Percentiles rank a stretch among this genome's conserved stretches.
These are phyloP conservation scores for Zymoseptoria brevis DNA, from an alignment of 2,329 filamentous ascomycete species.

Conservation along the genomic window DNA sequence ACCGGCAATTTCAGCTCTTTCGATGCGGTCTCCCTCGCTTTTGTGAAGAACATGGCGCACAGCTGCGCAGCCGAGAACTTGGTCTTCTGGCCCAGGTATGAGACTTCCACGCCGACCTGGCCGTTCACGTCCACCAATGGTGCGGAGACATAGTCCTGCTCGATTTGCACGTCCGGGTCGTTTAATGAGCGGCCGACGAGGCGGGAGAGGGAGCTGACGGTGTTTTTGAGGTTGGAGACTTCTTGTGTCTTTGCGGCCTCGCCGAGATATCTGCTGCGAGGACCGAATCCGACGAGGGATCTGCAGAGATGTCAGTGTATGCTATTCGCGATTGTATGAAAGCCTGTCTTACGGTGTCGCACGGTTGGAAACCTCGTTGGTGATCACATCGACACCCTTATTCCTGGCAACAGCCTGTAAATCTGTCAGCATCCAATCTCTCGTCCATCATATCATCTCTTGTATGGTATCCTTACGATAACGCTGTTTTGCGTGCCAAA, in stretches of 20 bases:
- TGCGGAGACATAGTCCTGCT: slow-evolving; percentile 85
- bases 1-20: slow-evolving; percentile 85
- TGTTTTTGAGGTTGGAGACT: slow-evolving; percentile 99
- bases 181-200: slow-evolving; percentile 77
- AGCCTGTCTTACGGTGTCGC: slow-evolving; percentile 76
- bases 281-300: slow-evolving; percentile 88
- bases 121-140: slow-evolving; percentile 83
- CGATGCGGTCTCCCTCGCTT: slow-evolving; percentile 81
- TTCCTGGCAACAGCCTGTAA: slow-evolving; percentile 77
- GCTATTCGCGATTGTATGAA: slow-evolving; percentile 3
- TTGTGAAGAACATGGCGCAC: slow-evolving; percentile 89
- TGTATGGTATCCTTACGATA: slow-evolving; percentile 41
- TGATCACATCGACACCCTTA: slow-evolving; percentile 97
- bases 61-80: slow-evolving; percentile 92
- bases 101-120: slow-evolving; percentile 89
- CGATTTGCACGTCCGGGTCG: slow-evolving; percentile 87
- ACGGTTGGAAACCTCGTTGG: slow-evolving; percentile 98
- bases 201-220: slow-evolving; percentile 84
- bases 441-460: not conserved
- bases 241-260: slow-evolving; percentile 97
- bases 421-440: slow-evolving; percentile 10
- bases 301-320: slow-evolving; percentile 40
- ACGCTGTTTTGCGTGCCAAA: slow-evolving; percentile 94
- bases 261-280: slow-evolving; percentile 87
- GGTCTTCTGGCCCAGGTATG: slow-evolving; percentile 89